Evolutionary conservation across 2,329 filamentous ascomycete genomes (phyloP), one percentile per base, ranked within the genome.

Genomic region (Pseudogymnoascus sp.): DNA sequence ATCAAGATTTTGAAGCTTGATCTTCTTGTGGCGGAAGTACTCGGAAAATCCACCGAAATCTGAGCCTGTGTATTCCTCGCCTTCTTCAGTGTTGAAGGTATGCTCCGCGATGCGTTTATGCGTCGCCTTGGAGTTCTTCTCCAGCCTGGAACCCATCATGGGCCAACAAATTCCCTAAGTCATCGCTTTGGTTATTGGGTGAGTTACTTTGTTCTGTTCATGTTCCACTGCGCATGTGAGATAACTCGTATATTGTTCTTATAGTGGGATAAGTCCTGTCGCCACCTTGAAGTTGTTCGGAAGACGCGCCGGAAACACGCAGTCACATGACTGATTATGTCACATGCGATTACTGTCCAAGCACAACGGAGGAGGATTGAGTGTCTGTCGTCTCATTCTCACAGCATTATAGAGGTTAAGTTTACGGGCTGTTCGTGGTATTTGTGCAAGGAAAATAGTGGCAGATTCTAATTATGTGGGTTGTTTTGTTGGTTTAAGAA

Each of bases 1-100:
- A 75, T 99, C 94, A 31, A 94, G 83, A 71, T 99, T 99, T 75
- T 97, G 94, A 3, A 99, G 82, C 73, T 99, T 99, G 75, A 96
- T 86, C 80, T 96, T 97, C 79, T 99, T 99, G 63, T 92, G 87
- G 60, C 92, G 84, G 73, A 97, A 95, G 75, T 97, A 99, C 72
- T 97, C 93, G 23, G 81, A 77, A 70, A 97, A 95, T 7, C 92
- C 93, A 25, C 91, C 91, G 75, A 97, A 99, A 61, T 84, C 84
- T 66, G 92, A 97, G 1, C 81, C 84, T 64, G 88, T 86, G 74
- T 99, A 99, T 74, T 99, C 95, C 64, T 97, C 93, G 63, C 94
- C 93, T 23, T 83, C 83, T 73, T 97, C 92, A 70, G 89, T 82
- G 1, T 87, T 80, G 73, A 97, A 97, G 1, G 80, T 83, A 75